Evolutionary conservation across 768 basidiomycete genomes (phyloP).

Genomic region (Russula earlei): DNA sequence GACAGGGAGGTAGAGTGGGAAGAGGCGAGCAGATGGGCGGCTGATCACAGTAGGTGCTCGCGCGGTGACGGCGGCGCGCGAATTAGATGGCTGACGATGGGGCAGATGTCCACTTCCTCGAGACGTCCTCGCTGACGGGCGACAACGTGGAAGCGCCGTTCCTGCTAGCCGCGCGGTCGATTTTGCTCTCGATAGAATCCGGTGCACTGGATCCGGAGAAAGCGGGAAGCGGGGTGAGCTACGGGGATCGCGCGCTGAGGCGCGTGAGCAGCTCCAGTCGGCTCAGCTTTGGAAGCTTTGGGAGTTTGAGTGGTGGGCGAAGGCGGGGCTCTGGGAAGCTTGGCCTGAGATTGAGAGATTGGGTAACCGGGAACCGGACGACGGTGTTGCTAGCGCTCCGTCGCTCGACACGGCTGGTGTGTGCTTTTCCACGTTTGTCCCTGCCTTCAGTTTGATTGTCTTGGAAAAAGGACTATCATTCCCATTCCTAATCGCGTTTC

Average conservation of each 20-base stretch:
- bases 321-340: constrained; percentile 49
- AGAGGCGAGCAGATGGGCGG: constrained; percentile 93
- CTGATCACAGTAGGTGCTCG: constrained; percentile 68
- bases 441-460: not conserved
- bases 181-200: constrained; percentile 84
- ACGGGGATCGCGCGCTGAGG: constrained; percentile 87
- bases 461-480: not conserved
- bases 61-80: not conserved
- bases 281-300: constrained; percentile 81
- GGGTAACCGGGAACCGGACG: constrained; percentile 46
- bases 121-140: constrained; percentile 84
- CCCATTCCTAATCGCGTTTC: not conserved
- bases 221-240: constrained; percentile 90
- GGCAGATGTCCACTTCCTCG: constrained; percentile 85
- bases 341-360: constrained; percentile 47
- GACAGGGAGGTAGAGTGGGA: constrained; percentile 93
- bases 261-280: constrained; percentile 88
- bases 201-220: constrained; percentile 89
- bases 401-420: not conserved
- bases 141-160: constrained; percentile 95
- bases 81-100: not conserved
- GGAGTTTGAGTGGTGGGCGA: constrained; percentile 64
- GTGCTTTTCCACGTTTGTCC: not conserved
- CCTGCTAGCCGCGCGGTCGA: constrained; percentile 74
- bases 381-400: constrained; percentile 50